These are phyloP conservation scores for Hymenoscyphus occultus DNA, from an alignment of 2,329 filamentous ascomycete species.

Conservation along the genomic window DNA sequence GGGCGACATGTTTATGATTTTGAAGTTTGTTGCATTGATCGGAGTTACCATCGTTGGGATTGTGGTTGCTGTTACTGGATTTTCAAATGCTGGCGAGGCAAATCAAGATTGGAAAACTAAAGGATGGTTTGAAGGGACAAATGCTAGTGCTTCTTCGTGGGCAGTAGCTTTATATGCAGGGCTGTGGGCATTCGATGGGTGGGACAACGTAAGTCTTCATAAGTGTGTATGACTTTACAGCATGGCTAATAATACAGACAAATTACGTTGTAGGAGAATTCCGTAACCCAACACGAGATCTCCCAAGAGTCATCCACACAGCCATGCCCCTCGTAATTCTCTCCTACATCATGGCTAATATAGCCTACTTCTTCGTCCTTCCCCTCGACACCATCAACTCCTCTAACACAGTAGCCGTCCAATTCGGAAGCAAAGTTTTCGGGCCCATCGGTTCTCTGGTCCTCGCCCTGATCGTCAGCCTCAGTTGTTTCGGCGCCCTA, in stretches of 20 bases:
- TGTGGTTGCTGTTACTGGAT: conserved; percentile 82
- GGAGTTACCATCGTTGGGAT: conserved; percentile 85
- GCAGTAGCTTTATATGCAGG: conserved; percentile 93
- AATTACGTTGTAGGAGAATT: conserved; percentile 99
- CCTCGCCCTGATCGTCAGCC: conserved; percentile 83
- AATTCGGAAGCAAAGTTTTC: conserved; percentile 88
- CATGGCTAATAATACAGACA: conserved; percentile 55
- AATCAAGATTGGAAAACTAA: conserved; percentile 83
- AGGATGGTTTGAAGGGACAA: conserved; percentile 87
- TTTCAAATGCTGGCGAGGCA: conserved; percentile 71
- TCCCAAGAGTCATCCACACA: conserved; percentile 93
- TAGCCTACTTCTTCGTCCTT: conserved; percentile 92
- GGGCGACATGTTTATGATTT: conserved; percentile 92
- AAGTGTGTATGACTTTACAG: background rate
- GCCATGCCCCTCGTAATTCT: conserved; percentile 93
- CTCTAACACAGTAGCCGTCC: conserved; percentile 92
- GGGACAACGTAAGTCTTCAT: conserved; percentile 78
- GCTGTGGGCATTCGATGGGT: conserved; percentile 96
- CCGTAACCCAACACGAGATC: conserved; percentile 82
- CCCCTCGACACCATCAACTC: conserved; percentile 76
- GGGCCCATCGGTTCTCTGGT: conserved; percentile 78
- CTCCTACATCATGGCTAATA: conserved; percentile 85
- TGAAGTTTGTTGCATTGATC: conserved; percentile 89
- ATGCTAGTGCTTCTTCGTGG: conserved; percentile 76
- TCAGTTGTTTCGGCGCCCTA: conserved; percentile 89